phyloP scores from a whole-genome alignment of 495 filamentous ascomycete species.

The Massariosphaeria phaeospora region DNA sequence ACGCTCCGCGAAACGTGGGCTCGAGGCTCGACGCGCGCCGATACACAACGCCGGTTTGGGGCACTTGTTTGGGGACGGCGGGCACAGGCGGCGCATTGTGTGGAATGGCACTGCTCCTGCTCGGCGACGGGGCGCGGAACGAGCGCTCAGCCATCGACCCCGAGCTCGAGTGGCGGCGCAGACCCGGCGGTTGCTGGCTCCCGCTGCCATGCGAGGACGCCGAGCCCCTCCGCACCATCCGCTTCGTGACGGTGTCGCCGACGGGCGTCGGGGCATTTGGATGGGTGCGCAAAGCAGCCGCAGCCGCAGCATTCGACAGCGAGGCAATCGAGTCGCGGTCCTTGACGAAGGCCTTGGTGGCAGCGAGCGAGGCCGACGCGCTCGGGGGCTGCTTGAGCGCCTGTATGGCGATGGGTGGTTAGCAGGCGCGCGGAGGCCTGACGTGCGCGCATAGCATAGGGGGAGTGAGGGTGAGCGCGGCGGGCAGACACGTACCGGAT shows the following conservation, averaged over 20 bases:
- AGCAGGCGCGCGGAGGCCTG: conserved; percentile 1
- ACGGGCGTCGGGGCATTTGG: conserved; percentile 71
- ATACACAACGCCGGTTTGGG: conserved; percentile 36
- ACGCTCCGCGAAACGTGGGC: conserved; percentile 47
- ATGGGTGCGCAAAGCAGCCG: conserved; percentile 71
- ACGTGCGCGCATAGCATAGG: no score
- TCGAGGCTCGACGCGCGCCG: conserved; percentile 53
- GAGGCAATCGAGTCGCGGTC: conserved; percentile 58
- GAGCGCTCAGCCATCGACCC: conserved; percentile 82
- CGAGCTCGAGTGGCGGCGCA: conserved; percentile 63
- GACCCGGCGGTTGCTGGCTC: conserved; percentile 41
- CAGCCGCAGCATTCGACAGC: conserved; percentile 78
- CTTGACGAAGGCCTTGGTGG: conserved; percentile 71
- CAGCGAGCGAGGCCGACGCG: conserved; percentile 68
- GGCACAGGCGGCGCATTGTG: conserved; percentile 69
- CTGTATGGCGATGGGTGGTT: conserved; percentile 37
- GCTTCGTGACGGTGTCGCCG: conserved; percentile 79
- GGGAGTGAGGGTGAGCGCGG: not conserved
- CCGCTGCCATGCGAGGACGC: conserved; percentile 59
- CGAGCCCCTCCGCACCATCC: conserved; percentile 67
- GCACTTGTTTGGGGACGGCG: conserved; percentile 54
- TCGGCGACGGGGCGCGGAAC: conserved; percentile 67
- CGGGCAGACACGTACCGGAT: conserved; percentile 30
- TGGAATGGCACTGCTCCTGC: conserved; percentile 36
- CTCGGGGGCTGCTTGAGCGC: conserved; percentile 59